Evolutionary conservation across 192 early-diverging fungal species (phyloP), one percentile per base, ranked within the genome.

Genomic region (Fimicolochytrium jonesii): DNA sequence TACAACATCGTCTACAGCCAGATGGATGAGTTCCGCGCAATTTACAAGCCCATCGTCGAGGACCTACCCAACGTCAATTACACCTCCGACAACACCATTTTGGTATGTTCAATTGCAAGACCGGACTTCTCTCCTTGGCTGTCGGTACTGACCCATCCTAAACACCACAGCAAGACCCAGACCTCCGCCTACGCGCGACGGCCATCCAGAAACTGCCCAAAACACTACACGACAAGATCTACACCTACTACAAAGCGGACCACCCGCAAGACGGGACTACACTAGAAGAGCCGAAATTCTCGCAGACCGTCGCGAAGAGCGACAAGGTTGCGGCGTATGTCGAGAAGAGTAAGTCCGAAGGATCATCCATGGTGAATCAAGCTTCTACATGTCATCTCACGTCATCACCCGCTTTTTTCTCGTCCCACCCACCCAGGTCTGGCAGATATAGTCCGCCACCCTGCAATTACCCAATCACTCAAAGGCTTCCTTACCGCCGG

Each of bases 401-500:
- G n/a, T n/a, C n/a, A n/a, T n/a, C n/a, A n/a, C n/a, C n/a, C n/a
- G n/a, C n/a, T n/a, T n/a, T n/a, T n/a, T n/a, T n/a, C n/a, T n/a
- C n/a, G n/a, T n/a, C n/a, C n/a, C n/a, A n/a, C n/a, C n/a, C n/a
- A n/a, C n/a, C n/a, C 77, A 80, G 81, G 86, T 31, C 57, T 86
- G 56, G 68, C 72, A 52, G 64, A 82, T 44, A 90, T 88, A 53
- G 86, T 93, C 11, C 73, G 79, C n/a, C 63, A 81, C 10, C 89
- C 95, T 0, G 92, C 94, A 4, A 60, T 99, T 20, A 85, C 88
- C 0, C 96, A 99, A 73, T 89, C 91, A 26, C 53, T 87, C 54
- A 99, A 99, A 74, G 97, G 97, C 1, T 72, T 97, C 28, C 64
- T 94, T 18, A 92, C 94, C 0, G 93, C 95, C 18, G 97, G 97